A percentile compares a stretch with the other conserved stretches of the same genome.
Conservation (phyloP, 139 green algal species). For the Asterochloris sp. region DNA sequence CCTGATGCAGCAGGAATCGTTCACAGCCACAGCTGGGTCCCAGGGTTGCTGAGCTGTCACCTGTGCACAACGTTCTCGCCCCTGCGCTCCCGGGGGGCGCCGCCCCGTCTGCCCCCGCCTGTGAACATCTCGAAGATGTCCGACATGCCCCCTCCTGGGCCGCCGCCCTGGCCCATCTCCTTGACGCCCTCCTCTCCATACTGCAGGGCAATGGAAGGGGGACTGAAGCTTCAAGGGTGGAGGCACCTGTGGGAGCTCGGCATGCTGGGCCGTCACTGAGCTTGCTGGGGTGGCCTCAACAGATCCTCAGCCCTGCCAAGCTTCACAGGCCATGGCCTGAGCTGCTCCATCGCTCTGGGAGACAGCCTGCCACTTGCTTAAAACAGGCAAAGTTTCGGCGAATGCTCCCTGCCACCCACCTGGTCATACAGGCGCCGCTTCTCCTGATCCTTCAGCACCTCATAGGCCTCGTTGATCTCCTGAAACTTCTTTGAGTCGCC, state of each 20-base stretch:
- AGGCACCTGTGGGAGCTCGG: no score
- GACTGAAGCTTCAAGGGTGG: no score
- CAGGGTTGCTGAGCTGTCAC: no score
- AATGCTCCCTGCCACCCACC: conserved; percentile 30
- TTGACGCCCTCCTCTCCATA: conserved; percentile 99
- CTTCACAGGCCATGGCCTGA: no score
- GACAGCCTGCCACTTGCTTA: no score
- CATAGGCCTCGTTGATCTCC: conserved; percentile 97
- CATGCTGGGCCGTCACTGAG: no score
- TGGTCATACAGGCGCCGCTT: conserved; percentile 97
- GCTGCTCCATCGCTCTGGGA: no score
- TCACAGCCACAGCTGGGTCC: no score
- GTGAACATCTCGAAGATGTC: conserved; percentile 95
- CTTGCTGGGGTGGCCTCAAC: no score
- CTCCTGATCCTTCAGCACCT: conserved; percentile 92
- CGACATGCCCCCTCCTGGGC: conserved; percentile 66
- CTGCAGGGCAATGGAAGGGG: conserved; percentile 38
- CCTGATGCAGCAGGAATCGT: no score
- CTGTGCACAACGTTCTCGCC: conserved; percentile 94
- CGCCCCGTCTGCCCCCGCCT: conserved; percentile 56
- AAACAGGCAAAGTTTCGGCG: no score
- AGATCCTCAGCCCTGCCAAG: no score
- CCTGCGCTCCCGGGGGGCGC: conserved; percentile 58
- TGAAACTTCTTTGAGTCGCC: conserved; percentile 97
- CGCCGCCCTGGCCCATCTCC: conserved; percentile 82